A percentile compares a stretch with the other conserved stretches of the same genome.
Evolutionary conservation across 2,329 filamentous ascomycete genomes (phyloP).

Genomic region (Hypoxylon sp.): DNA sequence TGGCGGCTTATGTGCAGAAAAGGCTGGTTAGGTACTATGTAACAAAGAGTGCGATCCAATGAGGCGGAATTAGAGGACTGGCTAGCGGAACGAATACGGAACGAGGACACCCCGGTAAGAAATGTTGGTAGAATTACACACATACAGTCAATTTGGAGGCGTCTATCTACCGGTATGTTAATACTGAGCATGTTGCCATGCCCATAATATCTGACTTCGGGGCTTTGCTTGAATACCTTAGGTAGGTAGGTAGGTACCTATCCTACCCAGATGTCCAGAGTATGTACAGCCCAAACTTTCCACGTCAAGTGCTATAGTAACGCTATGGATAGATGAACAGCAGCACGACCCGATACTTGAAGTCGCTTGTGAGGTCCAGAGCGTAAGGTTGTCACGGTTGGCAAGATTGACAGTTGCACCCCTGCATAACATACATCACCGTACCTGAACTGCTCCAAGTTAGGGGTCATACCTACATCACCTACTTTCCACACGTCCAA

Average conservation of each 20-base stretch:
- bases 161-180: no score
- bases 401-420: neutral
- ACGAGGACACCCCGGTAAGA: slow-evolving; percentile 2
- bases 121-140: neutral
- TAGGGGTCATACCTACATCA: neutral
- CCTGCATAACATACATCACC: slow-evolving; percentile 16
- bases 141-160: neutral
- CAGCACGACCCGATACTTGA: no score
- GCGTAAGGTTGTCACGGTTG: no score
- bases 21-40: no score
- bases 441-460: neutral
- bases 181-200: slow-evolving; percentile 7
- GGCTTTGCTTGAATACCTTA: no score
- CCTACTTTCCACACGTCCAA: slow-evolving; percentile 17
- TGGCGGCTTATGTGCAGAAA: slow-evolving; percentile 15
- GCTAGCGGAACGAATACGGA: slow-evolving; percentile 7
- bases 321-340: no score
- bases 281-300: no score
- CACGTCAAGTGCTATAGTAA: no score
- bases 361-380: no score
- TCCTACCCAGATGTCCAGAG: no score
- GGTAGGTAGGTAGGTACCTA: no score
- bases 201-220: no score
- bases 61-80: slow-evolving; percentile 1
- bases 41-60: slow-evolving; percentile 11